These are phyloP conservation scores for Dothideomycetidae sp. DNA, from an alignment of 2,329 filamentous ascomycete genomes.

Conservation along the genomic window DNA sequence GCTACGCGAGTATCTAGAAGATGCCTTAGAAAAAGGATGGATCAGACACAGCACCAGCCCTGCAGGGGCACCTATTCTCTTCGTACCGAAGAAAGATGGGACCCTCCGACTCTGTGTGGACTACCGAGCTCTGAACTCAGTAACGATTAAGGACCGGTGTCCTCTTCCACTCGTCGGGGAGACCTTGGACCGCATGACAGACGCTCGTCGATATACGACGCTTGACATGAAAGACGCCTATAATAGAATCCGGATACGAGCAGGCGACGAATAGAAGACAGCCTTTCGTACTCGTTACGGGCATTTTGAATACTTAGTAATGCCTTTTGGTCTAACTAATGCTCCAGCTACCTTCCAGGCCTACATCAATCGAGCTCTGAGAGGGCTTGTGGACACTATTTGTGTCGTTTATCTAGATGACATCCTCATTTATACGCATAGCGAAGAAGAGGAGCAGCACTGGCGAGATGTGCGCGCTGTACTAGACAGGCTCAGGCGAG, in stretches of 20 bases:
- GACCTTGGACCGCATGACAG: conserved; percentile 13
- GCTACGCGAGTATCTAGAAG: conserved; percentile 2
- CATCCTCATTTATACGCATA: conserved; percentile 20
- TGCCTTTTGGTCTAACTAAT: conserved; percentile 18
- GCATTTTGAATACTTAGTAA: conserved; percentile 17
- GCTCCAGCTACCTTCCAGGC: conserved; percentile 17
- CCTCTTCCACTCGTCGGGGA: conserved; percentile 18
- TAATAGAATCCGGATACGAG: conserved; percentile 16
- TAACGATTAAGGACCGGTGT: conserved; percentile 21
- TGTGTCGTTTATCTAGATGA: conserved; percentile 20
- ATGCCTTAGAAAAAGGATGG: conserved; percentile 7
- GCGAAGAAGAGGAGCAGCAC: conserved; percentile 3
- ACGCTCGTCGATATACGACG: conserved; percentile 13
- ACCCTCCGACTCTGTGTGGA: conserved; percentile 19
- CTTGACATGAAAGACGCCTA: conserved; percentile 17
- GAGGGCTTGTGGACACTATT: conserved; percentile 10
- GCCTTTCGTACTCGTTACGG: conserved; percentile 15
- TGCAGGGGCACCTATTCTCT: conserved; percentile 11
- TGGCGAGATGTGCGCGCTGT: conserved; percentile 4
- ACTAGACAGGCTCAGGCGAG: conserved; percentile 6
- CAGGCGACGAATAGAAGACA: conserved; percentile 16
- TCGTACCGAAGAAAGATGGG: conserved; percentile 14
- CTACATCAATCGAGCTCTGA: conserved; percentile 17
- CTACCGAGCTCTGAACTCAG: conserved; percentile 20
- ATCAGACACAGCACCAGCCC: conserved; percentile 8